A percentile compares a stretch with the other conserved stretches of the same genome.
Conservation (phyloP, 129 eudicot genomes). For the Flaveria linearis region DNA sequence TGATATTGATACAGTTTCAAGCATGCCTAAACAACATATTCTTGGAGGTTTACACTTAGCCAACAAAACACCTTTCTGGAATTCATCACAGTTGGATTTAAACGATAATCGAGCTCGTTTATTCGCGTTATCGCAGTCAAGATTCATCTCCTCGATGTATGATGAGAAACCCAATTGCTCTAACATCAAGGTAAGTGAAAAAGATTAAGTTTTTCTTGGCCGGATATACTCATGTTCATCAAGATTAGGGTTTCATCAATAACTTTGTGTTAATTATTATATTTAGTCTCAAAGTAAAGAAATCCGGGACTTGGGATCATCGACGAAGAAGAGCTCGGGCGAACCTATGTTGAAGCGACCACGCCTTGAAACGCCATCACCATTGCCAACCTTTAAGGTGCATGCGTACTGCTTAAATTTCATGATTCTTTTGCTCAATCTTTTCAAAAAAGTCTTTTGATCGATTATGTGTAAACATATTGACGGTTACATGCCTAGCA, state of each 20-base stretch:
- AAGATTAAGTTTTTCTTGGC: slow-evolving; percentile 10
- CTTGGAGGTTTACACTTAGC: slow-evolving; percentile 37
- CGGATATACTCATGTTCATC: slow-evolving; percentile 8
- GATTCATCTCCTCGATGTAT: slow-evolving; percentile 41
- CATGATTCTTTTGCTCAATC: slow-evolving; percentile 1
- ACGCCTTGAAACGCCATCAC: slow-evolving; percentile 84
- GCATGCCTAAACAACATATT: slow-evolving; percentile 39
- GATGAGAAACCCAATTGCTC: slow-evolving; percentile 39
- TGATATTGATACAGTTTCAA: slow-evolving; percentile 39
- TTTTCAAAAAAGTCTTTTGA: background rate
- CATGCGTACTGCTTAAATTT: background rate
- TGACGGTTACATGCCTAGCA: too few species aligned
- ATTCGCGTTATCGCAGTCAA: slow-evolving; percentile 41
- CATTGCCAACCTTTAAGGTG: slow-evolving; percentile 95
- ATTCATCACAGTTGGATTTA: slow-evolving; percentile 34
- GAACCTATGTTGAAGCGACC: slow-evolving; percentile 66
- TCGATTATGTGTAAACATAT: background rate
- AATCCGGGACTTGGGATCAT: slow-evolving; percentile 37
- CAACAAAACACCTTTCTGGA: slow-evolving; percentile 44
- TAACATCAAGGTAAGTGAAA: slow-evolving; percentile 38
- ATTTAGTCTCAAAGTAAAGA: slow-evolving; percentile 53
- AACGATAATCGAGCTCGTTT: slow-evolving; percentile 37
- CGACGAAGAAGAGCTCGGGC: slow-evolving; percentile 38
- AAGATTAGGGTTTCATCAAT: slow-evolving; percentile 45
- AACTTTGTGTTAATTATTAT: background rate